A percentile compares a stretch with the other conserved stretches of the same genome.
Conservation (phyloP, 805 yeast species). For the Teunomyces stri region DNA sequence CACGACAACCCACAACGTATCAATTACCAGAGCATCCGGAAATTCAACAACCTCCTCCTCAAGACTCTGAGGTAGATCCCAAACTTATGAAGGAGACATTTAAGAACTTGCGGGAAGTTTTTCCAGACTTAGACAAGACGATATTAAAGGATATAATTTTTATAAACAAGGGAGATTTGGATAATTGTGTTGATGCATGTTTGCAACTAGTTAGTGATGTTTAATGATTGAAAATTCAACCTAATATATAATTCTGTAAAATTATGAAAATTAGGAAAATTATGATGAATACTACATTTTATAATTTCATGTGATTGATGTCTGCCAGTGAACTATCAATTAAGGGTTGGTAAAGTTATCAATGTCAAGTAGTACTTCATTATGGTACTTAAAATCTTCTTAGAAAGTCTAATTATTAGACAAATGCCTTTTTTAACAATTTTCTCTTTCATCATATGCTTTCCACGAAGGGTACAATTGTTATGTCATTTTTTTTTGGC, state of each 20-base stretch:
- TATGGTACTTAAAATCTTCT: too few relatives aligned
- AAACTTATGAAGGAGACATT: slow-evolving; percentile 28
- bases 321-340: too few relatives aligned
- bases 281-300: too few relatives aligned
- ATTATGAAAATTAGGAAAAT: too few relatives aligned
- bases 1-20: background rate
- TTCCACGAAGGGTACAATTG: background rate
- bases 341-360: too few relatives aligned
- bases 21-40: slow-evolving; percentile 3
- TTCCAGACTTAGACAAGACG: slow-evolving; percentile 69
- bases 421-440: too few relatives aligned
- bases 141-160: slow-evolving; percentile 67
- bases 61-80: slow-evolving; percentile 7
- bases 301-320: too few relatives aligned
- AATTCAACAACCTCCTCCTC: slow-evolving; percentile 3
- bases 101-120: slow-evolving; percentile 59
- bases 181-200: slow-evolving; percentile 69
- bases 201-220: slow-evolving; percentile 27
- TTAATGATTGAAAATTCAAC: background rate
- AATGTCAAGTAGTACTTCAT: too few relatives aligned
- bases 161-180: slow-evolving; percentile 65
- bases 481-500: background rate
- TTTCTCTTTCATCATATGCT: background rate
- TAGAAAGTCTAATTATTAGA: too few relatives aligned
- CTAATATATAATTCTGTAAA: background rate